Conservation (phyloP, 768 basidiomycete species). For the Tulasnella sp. region DNA sequence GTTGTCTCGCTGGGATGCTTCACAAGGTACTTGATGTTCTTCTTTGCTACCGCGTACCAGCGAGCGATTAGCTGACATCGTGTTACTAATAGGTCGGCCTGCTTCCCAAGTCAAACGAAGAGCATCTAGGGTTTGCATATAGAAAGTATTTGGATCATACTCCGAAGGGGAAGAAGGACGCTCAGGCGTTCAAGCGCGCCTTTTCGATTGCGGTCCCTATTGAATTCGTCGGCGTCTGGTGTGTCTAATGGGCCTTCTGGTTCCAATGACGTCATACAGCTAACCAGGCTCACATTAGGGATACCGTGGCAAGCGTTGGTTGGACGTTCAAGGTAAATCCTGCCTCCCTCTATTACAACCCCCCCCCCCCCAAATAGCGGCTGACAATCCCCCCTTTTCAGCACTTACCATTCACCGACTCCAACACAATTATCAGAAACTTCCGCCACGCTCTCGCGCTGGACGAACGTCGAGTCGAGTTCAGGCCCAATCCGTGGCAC, state of each 20-base stretch:
- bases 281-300: constrained; percentile 14
- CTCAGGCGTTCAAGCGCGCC: constrained; percentile 30
- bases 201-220: constrained; percentile 30
- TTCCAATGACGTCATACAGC: not conserved
- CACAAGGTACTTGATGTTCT: constrained; percentile 26
- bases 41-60: not conserved
- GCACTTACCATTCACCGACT: constrained; percentile 32
- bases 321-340: constrained; percentile 18
- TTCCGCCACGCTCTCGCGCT: constrained; percentile 32
- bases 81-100: constrained; percentile 19
- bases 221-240: constrained; percentile 32
- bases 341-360: too few species aligned
- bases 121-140: constrained; percentile 19
- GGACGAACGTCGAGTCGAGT: constrained; percentile 28
- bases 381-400: constrained; percentile 28
- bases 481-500: constrained; percentile 27
- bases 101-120: constrained; percentile 17
- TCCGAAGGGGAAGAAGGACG: constrained; percentile 15
- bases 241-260: not conserved
- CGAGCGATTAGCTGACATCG: not conserved
- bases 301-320: constrained; percentile 32
- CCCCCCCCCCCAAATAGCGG: constrained; percentile 23
- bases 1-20: constrained; percentile 28
- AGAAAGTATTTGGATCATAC: constrained; percentile 21
- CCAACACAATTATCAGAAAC: constrained; percentile 29